A percentile compares a stretch with the other conserved stretches of the same genome.
Conservation (phyloP, 2,329 filamentous ascomycete species). For the Xylaria sp. region DNA sequence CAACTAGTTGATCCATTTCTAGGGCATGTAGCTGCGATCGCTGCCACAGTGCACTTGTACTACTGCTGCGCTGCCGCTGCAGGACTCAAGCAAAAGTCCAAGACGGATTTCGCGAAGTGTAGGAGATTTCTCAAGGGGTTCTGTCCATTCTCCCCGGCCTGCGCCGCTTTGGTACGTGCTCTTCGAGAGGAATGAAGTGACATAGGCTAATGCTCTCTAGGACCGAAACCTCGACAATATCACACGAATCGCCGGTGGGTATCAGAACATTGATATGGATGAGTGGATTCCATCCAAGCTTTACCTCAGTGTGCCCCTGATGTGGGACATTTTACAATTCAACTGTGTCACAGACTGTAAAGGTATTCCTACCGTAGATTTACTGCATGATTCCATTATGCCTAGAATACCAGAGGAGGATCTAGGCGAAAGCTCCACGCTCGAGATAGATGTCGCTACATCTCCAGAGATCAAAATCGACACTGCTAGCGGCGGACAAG, state of each 20-base stretch:
- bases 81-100: conserved; percentile 38
- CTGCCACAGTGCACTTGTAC: conserved; percentile 38
- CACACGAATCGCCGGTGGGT: conserved; percentile 36
- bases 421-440: conserved; percentile 33
- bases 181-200: background rate
- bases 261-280: conserved; percentile 38
- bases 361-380: conserved; percentile 35
- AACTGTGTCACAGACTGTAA: conserved; percentile 36
- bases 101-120: conserved; percentile 38
- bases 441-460: conserved; percentile 39
- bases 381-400: conserved; percentile 33
- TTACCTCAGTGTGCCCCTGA: conserved; percentile 38
- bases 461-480: conserved; percentile 39
- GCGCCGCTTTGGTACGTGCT: conserved; percentile 36
- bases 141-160: conserved; percentile 36
- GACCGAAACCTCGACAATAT: conserved; percentile 38
- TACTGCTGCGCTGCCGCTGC: conserved; percentile 38
- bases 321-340: conserved; percentile 41
- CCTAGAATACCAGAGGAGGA: conserved; percentile 29
- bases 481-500: conserved; percentile 37
- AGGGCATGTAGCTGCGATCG: conserved; percentile 37
- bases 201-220: conserved; percentile 24
- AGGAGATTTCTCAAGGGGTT: conserved; percentile 37
- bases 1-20: conserved; percentile 38
- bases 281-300: conserved; percentile 39